A percentile compares a stretch with the other conserved stretches of the same genome.
Evolutionary conservation across 805 yeast species (phyloP).

Genomic region (Cyberlindnera maritima): DNA sequence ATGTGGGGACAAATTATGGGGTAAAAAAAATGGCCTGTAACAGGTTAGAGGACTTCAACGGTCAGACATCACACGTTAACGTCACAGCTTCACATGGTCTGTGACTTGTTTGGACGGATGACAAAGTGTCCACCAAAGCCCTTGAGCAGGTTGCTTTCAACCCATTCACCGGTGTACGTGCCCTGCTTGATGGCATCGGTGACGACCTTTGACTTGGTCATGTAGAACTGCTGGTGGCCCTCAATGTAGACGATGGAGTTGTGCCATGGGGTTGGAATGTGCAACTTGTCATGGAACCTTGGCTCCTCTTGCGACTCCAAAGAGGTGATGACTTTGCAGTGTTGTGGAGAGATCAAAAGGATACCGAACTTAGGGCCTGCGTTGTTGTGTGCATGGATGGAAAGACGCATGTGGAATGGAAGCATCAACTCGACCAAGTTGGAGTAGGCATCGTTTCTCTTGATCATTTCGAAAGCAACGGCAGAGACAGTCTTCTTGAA

Average conservation of each 20-base stretch:
- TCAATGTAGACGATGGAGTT: constrained; percentile 47
- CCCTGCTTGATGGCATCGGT: constrained; percentile 36
- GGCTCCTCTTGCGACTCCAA: constrained; percentile 41
- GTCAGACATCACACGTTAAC: too few species aligned
- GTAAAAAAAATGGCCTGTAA: background rate
- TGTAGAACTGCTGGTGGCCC: constrained; percentile 31
- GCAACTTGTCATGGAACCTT: constrained; percentile 48
- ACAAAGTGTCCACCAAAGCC: constrained; percentile 35
- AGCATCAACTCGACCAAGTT: constrained; percentile 57
- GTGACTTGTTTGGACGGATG: constrained; percentile 1
- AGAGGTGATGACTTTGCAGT: constrained; percentile 46
- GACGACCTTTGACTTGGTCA: constrained; percentile 37
- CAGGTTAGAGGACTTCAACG: too few species aligned
- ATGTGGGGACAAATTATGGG: background rate
- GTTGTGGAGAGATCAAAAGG: constrained; percentile 40
- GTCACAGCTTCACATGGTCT: background rate
- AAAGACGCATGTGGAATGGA: constrained; percentile 57
- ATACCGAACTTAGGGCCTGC: constrained; percentile 61
- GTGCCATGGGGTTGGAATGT: constrained; percentile 70
- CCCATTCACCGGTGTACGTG: constrained; percentile 35
- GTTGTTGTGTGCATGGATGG: constrained; percentile 61
- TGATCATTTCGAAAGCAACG: constrained; percentile 64
- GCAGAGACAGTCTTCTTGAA: constrained; percentile 49
- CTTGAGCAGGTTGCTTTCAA: constrained; percentile 28
- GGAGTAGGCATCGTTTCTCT: constrained; percentile 62